Base-by-base conservation (phyloP, 768 basidiomycete genomes). In the Rhizopogon rudus region DNA sequence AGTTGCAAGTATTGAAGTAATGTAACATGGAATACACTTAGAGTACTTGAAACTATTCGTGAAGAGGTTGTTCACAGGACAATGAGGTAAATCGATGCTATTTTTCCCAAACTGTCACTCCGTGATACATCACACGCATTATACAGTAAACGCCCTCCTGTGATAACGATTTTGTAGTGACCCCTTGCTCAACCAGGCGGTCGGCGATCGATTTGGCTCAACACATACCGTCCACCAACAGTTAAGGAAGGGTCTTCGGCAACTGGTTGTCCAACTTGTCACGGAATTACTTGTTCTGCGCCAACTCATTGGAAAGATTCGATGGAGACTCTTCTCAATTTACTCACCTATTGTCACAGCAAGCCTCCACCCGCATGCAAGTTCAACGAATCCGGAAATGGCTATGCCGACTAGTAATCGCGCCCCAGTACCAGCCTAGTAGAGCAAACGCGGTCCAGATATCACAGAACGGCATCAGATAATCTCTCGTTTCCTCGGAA, bases 401-500 rank as follows among this genome's bases (percentile, higher is more conserved):
- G 31, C 31, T 33, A 8, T 9, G 31, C 10, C 35, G 35, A 12
- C 35, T 37, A 13, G 35, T 13, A 37, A 33, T 37, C 13, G 4
- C 35, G 13, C 10, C 10, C 12, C 10, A 10, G 12, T 12, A 37
- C 35, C 35, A 37, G 35, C 35, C 40, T 45, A 17, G 46, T 22
- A 17, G 31, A 37, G 25, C 35, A 48, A 35, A 35, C 33, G 14
- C 22, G 14, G 33, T 46, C n/a, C 28, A 33, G 17, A 49, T 29
- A 13, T 55, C 14, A 55, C 17, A 22, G 6, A 43, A 16, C 17
- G 9, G 20, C 16, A 35, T 49, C 44, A 3, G 44, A 22, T 5
- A 83, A 59, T 35, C 63, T 70, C 57, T 84, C 81, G 60, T 82
- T 81, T 29, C 90, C 88, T 46, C 82, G 70, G 61, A 87, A 85